phyloP scores from a whole-genome alignment of 352 stramenopile genomes.

The Pythium monospermum region DNA sequence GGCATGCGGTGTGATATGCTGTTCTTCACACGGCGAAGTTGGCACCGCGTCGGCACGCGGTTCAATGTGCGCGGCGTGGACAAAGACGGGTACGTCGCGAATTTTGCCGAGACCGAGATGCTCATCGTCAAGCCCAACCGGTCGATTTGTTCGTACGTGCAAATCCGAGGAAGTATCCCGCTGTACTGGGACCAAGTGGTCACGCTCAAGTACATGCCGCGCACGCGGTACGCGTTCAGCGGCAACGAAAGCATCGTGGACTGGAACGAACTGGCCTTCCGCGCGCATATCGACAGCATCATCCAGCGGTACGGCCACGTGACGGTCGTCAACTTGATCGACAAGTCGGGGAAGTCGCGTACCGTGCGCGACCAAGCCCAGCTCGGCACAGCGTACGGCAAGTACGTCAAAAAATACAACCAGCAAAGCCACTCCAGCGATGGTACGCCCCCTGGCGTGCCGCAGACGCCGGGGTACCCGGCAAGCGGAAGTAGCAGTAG shows the following conservation, averaged over 20 bases:
- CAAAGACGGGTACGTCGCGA: constrained; percentile 85
- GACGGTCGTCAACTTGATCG: constrained; percentile 92
- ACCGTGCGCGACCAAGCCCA: constrained; percentile 84
- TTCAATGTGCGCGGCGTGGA: constrained; percentile 92
- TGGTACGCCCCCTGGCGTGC: constrained; percentile 2
- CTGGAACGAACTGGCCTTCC: constrained; percentile 69
- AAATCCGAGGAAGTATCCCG: constrained; percentile 95
- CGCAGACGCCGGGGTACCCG: background rate
- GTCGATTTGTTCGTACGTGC: constrained; percentile 85
- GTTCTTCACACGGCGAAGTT: constrained; percentile 68
- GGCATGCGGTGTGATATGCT: constrained; percentile 56
- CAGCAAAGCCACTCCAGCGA: constrained; percentile 58
- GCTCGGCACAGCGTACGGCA: constrained; percentile 84
- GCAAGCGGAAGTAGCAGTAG: background rate
- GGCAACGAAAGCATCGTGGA: constrained; percentile 55
- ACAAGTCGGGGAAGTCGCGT: constrained; percentile 69
- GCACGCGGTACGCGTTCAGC: constrained; percentile 62
- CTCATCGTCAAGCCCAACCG: constrained; percentile 64
- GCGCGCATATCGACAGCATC: constrained; percentile 63
- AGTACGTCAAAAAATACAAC: constrained; percentile 87
- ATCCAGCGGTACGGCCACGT: constrained; percentile 69
- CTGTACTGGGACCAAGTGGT: constrained; percentile 90
- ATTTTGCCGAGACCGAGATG: constrained; percentile 95
- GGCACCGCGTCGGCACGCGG: constrained; percentile 81
- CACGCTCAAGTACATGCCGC: constrained; percentile 92